A percentile compares a stretch with the other conserved stretches of the same genome.
Conservation (phyloP, 331 rosid genomes). For the Saraca asoca region DNA sequence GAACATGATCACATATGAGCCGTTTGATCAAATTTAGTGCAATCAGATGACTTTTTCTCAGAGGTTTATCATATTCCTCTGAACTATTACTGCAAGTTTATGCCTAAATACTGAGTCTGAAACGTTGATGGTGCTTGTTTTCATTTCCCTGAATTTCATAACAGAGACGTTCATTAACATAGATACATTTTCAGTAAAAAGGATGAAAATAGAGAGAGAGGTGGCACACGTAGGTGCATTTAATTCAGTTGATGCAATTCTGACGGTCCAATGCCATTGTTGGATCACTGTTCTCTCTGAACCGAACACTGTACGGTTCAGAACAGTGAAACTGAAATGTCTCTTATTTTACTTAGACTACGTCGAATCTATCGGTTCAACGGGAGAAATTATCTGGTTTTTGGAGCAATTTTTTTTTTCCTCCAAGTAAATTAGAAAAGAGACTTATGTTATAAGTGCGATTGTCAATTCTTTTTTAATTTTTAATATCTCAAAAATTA, state of each 20-base stretch:
- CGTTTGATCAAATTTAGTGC: neutral
- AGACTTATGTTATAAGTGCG: no score
- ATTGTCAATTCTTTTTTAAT: no score
- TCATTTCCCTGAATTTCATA: conserved; percentile 21
- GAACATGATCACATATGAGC: conserved; percentile 20
- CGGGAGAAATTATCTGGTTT: conserved; percentile 20
- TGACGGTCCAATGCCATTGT: conserved; percentile 47
- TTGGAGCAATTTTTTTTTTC: conserved; percentile 15
- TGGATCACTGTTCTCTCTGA: conserved; percentile 54
- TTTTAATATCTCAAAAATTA: no score
- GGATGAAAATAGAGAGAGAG: conserved; percentile 1
- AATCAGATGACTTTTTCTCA: neutral
- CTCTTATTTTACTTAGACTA: conserved; percentile 25
- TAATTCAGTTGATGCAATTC: conserved; percentile 35
- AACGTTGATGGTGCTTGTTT: neutral
- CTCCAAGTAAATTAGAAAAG: conserved; percentile 2
- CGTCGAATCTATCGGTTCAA: conserved; percentile 51
- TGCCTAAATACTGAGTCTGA: conserved; percentile 1
- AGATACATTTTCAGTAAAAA: neutral
- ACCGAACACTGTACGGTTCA: conserved; percentile 54
- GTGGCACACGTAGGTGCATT: conserved; percentile 24
- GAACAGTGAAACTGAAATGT: conserved; percentile 44
- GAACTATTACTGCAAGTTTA: conserved; percentile 2
- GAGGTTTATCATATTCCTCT: neutral
- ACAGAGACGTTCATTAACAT: conserved; percentile 28